Base-by-base conservation (phyloP, 2,329 filamentous ascomycete genomes). In the Neofusicoccum umdonicola region DNA sequence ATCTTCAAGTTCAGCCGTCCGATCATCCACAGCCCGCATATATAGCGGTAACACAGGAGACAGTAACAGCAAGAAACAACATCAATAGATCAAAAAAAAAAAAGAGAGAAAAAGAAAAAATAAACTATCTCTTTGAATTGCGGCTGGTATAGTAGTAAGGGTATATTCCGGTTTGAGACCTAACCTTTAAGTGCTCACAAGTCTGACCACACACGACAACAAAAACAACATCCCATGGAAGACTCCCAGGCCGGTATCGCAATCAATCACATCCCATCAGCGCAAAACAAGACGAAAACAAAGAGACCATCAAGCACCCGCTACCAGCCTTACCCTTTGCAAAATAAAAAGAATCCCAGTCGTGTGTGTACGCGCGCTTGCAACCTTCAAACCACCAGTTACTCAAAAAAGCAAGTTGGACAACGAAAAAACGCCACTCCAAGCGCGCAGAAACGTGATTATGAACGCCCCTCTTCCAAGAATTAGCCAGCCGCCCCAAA, bases 211-310 rank as follows among this genome's bases (percentile, higher is more conserved):
- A 34, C 54, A 58, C 22, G 31, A 60, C 56, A 48, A 60, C 41
- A 45, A 45, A 22, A 35, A 47, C 35, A 17, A 60, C 41, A 60
- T 12, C n/a, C 39, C 27, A 45, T 51, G 27, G 15, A n/a, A 17
- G 27, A 3, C 44, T 42, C 27, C 42, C 15, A 41, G 56, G 56
- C 56, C 44, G 41, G 56, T 60, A 60, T 60, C 56, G 22, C 19
- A 58, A 44, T 58, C 54, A 60, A 60, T 47, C 31, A 42, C 56
- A 60, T 60, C 42, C 56, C 56, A 60, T 60, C 56, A 60, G 37
- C 39, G 34, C 51, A 15, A 52, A 52, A 52, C 17, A 8, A 31
- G 15, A 15, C 9, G 37, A 39, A 39, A 39, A 15, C 9, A 39
- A 39, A 39, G 13, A 39, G 37, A 7, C 48, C 13, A 52, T 37